Percentiles rank a stretch among this genome's conserved stretches.
phyloP scores from a whole-genome alignment of 106 monocot species.

The Platanthera zijinensis region DNA sequence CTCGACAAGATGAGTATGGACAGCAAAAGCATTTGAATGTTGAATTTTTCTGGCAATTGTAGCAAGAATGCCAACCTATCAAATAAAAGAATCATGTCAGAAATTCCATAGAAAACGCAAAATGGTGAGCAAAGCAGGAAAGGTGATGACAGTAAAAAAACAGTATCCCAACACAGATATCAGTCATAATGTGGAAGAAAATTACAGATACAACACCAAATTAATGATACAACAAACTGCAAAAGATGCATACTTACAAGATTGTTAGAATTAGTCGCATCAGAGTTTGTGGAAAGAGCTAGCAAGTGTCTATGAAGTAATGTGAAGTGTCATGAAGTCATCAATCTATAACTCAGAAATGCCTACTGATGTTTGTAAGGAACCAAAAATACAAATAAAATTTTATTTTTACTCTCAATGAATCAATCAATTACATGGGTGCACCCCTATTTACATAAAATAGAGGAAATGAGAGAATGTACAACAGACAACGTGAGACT shows the following conservation, averaged over 20 bases:
- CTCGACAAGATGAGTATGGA: conserved; percentile 42
- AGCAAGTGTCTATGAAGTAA: too few relatives aligned
- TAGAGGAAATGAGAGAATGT: too few relatives aligned
- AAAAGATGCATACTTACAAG: background rate
- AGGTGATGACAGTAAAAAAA: background rate
- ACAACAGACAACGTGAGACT: too few relatives aligned
- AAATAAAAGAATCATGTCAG: conserved; percentile 1
- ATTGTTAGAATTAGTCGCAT: background rate
- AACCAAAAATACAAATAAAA: too few relatives aligned
- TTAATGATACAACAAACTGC: background rate
- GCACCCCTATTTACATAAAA: too few relatives aligned
- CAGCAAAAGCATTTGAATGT: conserved; percentile 50
- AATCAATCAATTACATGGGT: too few relatives aligned
- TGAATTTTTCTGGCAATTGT: conserved; percentile 36
- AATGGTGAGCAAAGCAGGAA: background rate
- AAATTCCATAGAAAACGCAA: background rate
- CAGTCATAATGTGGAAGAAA: background rate
- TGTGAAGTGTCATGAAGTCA: too few relatives aligned
- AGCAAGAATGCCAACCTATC: conserved; percentile 69
- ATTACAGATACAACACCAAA: background rate
- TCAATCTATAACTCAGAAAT: too few relatives aligned
- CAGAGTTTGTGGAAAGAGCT: background rate
- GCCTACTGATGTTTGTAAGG: too few relatives aligned
- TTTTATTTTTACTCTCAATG: too few relatives aligned
- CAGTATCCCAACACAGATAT: background rate